phyloP scores from a whole-genome alignment of 1,139 yeast species.

The Suhomyces atakaporum region DNA sequence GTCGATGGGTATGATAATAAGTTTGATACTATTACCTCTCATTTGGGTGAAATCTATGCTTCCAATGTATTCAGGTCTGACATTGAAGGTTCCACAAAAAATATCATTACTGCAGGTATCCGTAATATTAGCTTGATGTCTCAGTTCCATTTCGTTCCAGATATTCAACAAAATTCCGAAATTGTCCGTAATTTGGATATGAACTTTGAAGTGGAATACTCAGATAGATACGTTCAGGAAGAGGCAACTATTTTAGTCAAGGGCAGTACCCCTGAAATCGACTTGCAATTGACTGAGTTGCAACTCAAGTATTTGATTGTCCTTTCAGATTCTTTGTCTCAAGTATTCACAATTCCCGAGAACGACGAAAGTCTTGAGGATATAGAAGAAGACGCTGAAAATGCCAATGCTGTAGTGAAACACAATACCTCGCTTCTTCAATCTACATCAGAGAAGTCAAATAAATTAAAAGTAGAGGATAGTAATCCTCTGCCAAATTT shows the following conservation, averaged over 20 bases:
- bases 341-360: constrained; percentile 51
- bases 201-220: constrained; percentile 59
- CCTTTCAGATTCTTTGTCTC: constrained; percentile 58
- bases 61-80: constrained; percentile 54
- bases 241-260: constrained; percentile 55
- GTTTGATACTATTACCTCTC: constrained; percentile 66
- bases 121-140: constrained; percentile 70
- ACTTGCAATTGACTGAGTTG: constrained; percentile 70
- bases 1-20: constrained; percentile 37
- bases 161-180: constrained; percentile 53
- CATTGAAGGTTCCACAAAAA: constrained; percentile 31
- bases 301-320: constrained; percentile 65
- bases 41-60: constrained; percentile 82
- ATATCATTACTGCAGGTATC: constrained; percentile 65
- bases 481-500: constrained; percentile 2
- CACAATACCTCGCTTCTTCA: constrained; percentile 21
- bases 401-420: constrained; percentile 50
- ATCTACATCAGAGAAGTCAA: background rate
- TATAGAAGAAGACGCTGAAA: constrained; percentile 64
- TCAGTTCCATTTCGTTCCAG: constrained; percentile 48
- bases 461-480: background rate
- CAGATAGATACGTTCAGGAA: constrained; percentile 38
- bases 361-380: constrained; percentile 45
- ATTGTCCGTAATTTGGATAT: constrained; percentile 74
- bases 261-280: constrained; percentile 69